Conservation (phyloP, 768 basidiomycete genomes). For the Astraeus odoratus region DNA sequence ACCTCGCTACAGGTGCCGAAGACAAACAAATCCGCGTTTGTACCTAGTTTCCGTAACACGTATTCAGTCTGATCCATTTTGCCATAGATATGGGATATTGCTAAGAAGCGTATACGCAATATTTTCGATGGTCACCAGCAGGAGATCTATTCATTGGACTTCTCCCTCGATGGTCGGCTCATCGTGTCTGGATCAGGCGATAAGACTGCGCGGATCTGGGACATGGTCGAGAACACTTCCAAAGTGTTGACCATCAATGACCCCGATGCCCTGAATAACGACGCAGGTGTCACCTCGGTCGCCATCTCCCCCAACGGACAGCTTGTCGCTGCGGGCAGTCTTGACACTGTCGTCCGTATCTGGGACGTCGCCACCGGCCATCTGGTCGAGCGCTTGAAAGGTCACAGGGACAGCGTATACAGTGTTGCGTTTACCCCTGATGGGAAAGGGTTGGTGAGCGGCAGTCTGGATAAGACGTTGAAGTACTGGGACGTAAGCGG, state of each 20-base stretch:
- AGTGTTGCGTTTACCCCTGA: slow-evolving; percentile 91
- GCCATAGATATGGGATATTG: slow-evolving; percentile 85
- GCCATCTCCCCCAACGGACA: slow-evolving; percentile 71
- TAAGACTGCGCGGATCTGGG: slow-evolving; percentile 68
- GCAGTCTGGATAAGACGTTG: slow-evolving; percentile 83
- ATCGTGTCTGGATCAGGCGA: slow-evolving; percentile 87
- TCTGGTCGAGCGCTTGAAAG: slow-evolving; percentile 66
- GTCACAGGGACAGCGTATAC: slow-evolving; percentile 83
- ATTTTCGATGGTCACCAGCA: slow-evolving; percentile 86
- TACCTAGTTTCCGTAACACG: background rate
- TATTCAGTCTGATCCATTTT: slow-evolving; percentile 5
- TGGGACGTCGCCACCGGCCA: slow-evolving; percentile 67
- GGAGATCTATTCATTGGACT: slow-evolving; percentile 92
- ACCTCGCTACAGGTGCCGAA: slow-evolving; percentile 77
- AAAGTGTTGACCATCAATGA: slow-evolving; percentile 36
- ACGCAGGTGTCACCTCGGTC: slow-evolving; percentile 74
- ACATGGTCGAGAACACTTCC: slow-evolving; percentile 34
- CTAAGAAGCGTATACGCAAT: slow-evolving; percentile 67
- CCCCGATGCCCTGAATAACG: slow-evolving; percentile 40
- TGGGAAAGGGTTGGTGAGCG: slow-evolving; percentile 81
- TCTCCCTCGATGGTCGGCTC: slow-evolving; percentile 77
- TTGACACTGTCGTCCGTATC: slow-evolving; percentile 74
- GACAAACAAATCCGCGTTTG: slow-evolving; percentile 86
- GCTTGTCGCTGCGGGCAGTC: slow-evolving; percentile 58
- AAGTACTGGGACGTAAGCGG: slow-evolving; percentile 76